phyloP scores from a whole-genome alignment of 2,329 filamentous ascomycete species.

The Fusarium coicis region DNA sequence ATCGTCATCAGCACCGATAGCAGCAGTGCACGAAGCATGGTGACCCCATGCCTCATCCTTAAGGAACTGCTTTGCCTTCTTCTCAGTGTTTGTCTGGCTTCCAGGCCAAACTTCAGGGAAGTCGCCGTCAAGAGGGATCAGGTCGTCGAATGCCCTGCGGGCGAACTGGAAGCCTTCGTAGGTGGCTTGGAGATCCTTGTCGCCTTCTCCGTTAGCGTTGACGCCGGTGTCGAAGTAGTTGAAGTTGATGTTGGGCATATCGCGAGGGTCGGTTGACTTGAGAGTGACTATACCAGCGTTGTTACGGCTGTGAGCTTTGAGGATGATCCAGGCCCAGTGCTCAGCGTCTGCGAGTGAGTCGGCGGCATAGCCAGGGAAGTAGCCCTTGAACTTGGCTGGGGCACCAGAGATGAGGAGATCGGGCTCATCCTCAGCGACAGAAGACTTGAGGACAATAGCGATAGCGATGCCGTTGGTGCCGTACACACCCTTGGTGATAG shows the following conservation, averaged over 20 bases:
- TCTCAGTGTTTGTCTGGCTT: conserved; percentile 54
- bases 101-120: conserved; percentile 46
- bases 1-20: conserved; percentile 47
- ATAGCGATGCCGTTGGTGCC: conserved; percentile 64
- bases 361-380: conserved; percentile 64
- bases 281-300: conserved; percentile 71
- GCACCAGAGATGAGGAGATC: conserved; percentile 67
- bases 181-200: conserved; percentile 64
- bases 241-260: conserved; percentile 72
- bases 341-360: conserved; percentile 56
- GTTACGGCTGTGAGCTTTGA: conserved; percentile 67
- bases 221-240: conserved; percentile 66
- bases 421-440: conserved; percentile 55
- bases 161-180: conserved; percentile 65
- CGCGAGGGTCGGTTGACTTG: conserved; percentile 68
- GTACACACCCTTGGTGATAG: conserved; percentile 45
- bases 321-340: conserved; percentile 55
- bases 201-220: conserved; percentile 57
- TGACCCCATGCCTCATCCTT: conserved; percentile 49
- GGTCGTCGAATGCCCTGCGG: conserved; percentile 52
- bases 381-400: conserved; percentile 64
- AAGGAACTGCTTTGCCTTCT: conserved; percentile 34
- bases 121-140: conserved; percentile 27
- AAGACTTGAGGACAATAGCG: conserved; percentile 52
- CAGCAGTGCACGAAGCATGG: conserved; percentile 48